Conservation (phyloP, 2,329 filamentous ascomycete genomes). For the Ilyonectria robusta region DNA sequence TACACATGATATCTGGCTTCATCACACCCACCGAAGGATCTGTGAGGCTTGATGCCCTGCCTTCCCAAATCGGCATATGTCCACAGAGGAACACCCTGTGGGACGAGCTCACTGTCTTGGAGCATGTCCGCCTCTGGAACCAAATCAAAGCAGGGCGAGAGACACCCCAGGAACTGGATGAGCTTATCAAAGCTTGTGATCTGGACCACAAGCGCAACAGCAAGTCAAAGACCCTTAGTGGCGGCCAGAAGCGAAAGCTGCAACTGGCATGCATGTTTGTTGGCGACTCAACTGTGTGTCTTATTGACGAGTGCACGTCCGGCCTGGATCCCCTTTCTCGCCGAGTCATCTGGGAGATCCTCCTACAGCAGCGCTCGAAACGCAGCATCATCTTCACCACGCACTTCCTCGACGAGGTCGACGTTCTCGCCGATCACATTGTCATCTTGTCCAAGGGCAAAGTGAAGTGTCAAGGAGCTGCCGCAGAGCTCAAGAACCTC, state of each 20-base stretch:
- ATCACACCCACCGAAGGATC: conserved; percentile 71
- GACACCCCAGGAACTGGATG: conserved; percentile 63
- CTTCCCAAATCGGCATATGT: conserved; percentile 66
- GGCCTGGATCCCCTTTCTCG: conserved; percentile 77
- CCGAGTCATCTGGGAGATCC: conserved; percentile 79
- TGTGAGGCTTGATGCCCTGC: conserved; percentile 69
- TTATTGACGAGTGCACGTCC: conserved; percentile 79
- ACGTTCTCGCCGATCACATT: conserved; percentile 77
- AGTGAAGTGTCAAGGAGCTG: conserved; percentile 73
- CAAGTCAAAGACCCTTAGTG: conserved; percentile 71
- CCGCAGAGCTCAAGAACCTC: conserved; percentile 74
- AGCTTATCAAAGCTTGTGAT: conserved; percentile 71
- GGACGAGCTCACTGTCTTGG: conserved; percentile 74
- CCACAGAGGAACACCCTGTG: conserved; percentile 79
- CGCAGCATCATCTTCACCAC: conserved; percentile 78
- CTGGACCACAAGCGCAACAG: conserved; percentile 70
- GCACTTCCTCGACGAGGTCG: conserved; percentile 80
- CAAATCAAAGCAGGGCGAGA: conserved; percentile 65
- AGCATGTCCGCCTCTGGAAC: conserved; percentile 76
- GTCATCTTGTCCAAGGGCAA: conserved; percentile 75
- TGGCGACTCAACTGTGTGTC: conserved; percentile 75
- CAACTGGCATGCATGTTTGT: conserved; percentile 81
- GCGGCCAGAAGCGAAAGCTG: conserved; percentile 79
- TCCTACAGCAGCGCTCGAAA: conserved; percentile 73
- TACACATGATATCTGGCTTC: conserved; percentile 77